A percentile compares a stretch with the other conserved stretches of the same genome.
These are phyloP conservation scores for Pisolithus albus DNA, from an alignment of 768 basidiomycete genomes.

Conservation along the genomic window DNA sequence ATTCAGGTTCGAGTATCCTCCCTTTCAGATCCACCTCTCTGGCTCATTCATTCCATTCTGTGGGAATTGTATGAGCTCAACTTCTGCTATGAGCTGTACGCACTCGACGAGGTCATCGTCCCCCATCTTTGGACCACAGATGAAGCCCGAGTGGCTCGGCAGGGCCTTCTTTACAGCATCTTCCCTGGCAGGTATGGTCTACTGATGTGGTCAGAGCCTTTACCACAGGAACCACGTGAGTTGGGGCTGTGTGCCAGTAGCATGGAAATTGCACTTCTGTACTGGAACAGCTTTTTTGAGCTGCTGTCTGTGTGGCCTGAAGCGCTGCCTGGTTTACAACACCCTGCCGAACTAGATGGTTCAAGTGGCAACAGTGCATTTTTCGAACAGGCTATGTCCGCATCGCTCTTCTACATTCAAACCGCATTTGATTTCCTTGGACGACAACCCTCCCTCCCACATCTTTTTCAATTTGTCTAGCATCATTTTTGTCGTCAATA, in stretches of 20 bases:
- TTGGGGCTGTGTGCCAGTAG: background rate
- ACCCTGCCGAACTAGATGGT: background rate
- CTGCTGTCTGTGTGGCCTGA: conserved; percentile 1
- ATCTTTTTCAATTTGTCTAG: background rate
- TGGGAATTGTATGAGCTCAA: background rate
- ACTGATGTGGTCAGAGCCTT: background rate
- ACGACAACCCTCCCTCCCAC: background rate
- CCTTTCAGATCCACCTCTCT: background rate
- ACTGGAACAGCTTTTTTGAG: background rate
- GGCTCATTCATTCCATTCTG: background rate
- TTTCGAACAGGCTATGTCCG: background rate
- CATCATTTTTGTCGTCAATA: too few species aligned
- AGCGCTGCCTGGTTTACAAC: background rate
- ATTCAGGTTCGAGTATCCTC: background rate
- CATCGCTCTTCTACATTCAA: background rate
- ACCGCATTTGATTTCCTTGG: background rate
- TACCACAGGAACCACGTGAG: background rate
- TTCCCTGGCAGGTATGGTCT: conserved; percentile 3
- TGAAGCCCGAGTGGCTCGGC: background rate
- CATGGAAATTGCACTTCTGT: background rate
- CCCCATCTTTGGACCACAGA: background rate
- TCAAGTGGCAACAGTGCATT: background rate
- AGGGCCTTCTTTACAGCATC: conserved; percentile 1
- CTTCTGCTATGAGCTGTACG: background rate
- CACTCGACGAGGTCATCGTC: conserved; percentile 11